A percentile compares a stretch with the other conserved stretches of the same genome.
phyloP scores from a whole-genome alignment of 306 rosid genomes.

The Comarum palustre region DNA sequence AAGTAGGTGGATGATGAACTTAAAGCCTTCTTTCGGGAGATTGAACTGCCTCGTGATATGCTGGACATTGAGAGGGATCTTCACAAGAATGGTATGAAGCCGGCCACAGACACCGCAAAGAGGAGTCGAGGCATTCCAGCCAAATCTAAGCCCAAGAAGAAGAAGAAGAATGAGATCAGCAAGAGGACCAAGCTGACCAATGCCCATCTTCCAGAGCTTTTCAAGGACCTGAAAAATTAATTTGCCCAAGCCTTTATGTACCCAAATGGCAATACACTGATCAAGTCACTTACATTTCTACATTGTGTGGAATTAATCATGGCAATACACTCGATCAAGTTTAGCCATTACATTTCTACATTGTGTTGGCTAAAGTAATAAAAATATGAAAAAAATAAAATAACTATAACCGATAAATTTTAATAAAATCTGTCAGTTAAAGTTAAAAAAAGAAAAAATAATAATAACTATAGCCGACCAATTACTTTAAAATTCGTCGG shows the following conservation, averaged over 20 bases:
- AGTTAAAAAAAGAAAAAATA: no score
- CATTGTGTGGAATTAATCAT: no score
- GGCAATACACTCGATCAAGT: conserved; percentile 18
- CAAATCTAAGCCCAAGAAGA: conserved; percentile 79
- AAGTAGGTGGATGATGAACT: conserved; percentile 82
- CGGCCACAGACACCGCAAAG: conserved; percentile 91
- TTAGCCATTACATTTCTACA: no score
- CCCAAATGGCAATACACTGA: no score
- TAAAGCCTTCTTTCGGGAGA: conserved; percentile 65
- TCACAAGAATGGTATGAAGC: conserved; percentile 90
- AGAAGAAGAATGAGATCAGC: conserved; percentile 76
- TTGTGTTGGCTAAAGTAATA: no score
- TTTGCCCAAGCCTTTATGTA: not conserved
- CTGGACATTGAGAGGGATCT: conserved; percentile 88
- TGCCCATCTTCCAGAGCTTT: conserved; percentile 95
- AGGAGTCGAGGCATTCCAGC: conserved; percentile 70
- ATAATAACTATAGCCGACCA: no score
- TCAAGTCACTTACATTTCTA: no score
- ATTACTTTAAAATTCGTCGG: no score
- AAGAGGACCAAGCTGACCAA: conserved; percentile 97
- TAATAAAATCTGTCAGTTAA: no score
- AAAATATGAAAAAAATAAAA: no score
- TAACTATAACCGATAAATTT: no score
- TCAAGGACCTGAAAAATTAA: conserved; percentile 39
- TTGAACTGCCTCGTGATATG: conserved; percentile 85